Base-by-base conservation (phyloP, 257 asterid genomes). In the Nicotiana tomentosiformis region DNA sequence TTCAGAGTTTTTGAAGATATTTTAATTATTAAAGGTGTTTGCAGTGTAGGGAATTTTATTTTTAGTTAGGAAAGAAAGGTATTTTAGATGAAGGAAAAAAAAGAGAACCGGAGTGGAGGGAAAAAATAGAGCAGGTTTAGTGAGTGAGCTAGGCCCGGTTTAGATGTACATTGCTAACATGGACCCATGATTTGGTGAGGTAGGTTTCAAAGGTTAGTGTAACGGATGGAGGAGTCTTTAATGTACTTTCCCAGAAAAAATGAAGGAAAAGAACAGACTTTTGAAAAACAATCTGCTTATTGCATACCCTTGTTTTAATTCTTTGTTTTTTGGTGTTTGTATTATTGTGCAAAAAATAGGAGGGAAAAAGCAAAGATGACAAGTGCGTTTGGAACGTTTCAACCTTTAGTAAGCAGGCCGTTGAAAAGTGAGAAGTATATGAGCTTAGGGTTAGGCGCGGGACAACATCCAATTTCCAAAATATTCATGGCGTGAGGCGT, bases 161-260 rank as follows among this genome's bases (percentile, higher is more conserved):
- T 81, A 87, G 88, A 88, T 91, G 90, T 82, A 88, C 89, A 86
- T 83, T 82, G 86, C 85, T 64, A 77, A 46, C 66, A 56, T 81
- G 93, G 91, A 61, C 91, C 89, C 85, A 55, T 80, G 84, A 87
- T 84, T 88, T 87, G 91, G 92, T 84, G 87, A 74, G 90, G 89
- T 90, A 88, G 92, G 92, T 90, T 84, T 83, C 80, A 77, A 62
- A 67, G 67, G 83, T 81, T 72, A 85, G 85, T 84, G 85, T 84
- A 88, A 85, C 91, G 86, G 89, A 87, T 88, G 86, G 84, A 80
- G 68, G 78, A 90, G 88, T 81, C 87, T 87, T 89, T 82, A 80
- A 84, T 88, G 88, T 88, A 84, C 80, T 67, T 43, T 83, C n/a
- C 65, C 43, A 77, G 84, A 70, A 6, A 49, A 2, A 29, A 29